Evolutionary conservation across 306 rosid genomes (phyloP), one percentile per base, ranked within the genome.

Genomic region (Senna tora): DNA sequence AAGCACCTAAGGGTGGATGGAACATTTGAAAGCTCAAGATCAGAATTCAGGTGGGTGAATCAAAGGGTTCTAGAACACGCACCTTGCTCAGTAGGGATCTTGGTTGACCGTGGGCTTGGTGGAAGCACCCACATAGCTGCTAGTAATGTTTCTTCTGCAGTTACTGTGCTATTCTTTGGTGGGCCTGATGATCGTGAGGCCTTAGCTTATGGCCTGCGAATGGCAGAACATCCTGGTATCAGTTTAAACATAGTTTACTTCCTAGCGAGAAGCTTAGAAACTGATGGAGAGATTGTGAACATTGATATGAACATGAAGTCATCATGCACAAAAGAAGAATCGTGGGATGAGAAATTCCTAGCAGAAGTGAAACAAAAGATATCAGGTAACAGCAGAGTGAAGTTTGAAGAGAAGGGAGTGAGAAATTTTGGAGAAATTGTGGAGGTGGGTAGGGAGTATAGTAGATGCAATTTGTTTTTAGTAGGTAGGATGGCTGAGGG

Each of bases 51-150:
- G 32, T 61, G n/a, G 57, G 78, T 87, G 0, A 89, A 89, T 68
- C 62, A 41, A 49, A 67, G 67, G 43, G 92, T 87, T 61, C 85
- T 89, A 4, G 84, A 75, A 22, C 75, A 83, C 0, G 90, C 96
- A 21, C 82, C 84, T 2, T 89, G 96, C 77, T 87, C 96, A 0
- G 96, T 87, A 1, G 92, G 92, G 61, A 89, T 89, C 61, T 57
- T 89, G 25, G 87, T 89, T 19, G 96, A 89, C 79, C 85, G 96
- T 1, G 90, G 92, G 4, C 83, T 89, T 12, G 96, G 96, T 39
- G 96, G 96, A 21, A 71, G 62, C 42, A 83, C 81, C 10, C 92
- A 89, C 42, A 57, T 89, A 3, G 41, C 85, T 10, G 81, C 92
- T 19, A 89, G 92, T 15, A 75, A 83, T 34, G 81, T 87, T 34